Evolutionary conservation across 177 flowering plant species (phyloP), one percentile per base, ranked within the genome.

Genomic region (Vitis hybrid): DNA sequence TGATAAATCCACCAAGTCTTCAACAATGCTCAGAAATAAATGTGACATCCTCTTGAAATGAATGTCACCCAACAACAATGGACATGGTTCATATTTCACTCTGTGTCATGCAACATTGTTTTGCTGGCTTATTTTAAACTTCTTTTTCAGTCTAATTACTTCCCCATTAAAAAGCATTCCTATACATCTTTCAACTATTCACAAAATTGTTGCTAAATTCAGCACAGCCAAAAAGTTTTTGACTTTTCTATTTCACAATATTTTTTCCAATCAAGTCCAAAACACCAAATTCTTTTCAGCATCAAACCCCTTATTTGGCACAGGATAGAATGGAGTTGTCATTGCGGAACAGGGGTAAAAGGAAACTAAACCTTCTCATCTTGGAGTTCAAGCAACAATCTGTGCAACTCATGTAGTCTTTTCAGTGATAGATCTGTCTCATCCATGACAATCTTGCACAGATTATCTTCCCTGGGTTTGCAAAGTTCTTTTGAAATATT

Each of bases 361-460:
- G n/a, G 69, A 26, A 15, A 75, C 3, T 56, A 20, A 29, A 85
- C 91, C 85, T 84, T 87, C 68, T 84, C 87, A 20, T 70, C 75
- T 59, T 82, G 80, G 29, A 84, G 82, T 12, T 69, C 77, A 57
- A 10, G 67, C 56, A 86, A 68, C 52, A 74, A 74, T 34, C 34
- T 64, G 2, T 67, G 77, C 22, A 82, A 71, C 10, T 79, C 87
- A 59, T 84, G 84, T 16, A 86, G 69, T 64, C 70, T 84, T 60
- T 68, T 76, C 65, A 78, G 13, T 3, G 89, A 84, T 60, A 87
- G 48, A 64, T 87, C 84, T 16, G 67, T 59, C 76, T 77, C 88
- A 67, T 83, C 83, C 50, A 78, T 58, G 15, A 56, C 34, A 12
- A 45, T 18, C 1, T 68, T 45, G 51, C 49, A 66, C 5, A 19